Evolutionary conservation across 1,284 basidiomycete species (phyloP).

Genomic region (Mycena sp.): DNA sequence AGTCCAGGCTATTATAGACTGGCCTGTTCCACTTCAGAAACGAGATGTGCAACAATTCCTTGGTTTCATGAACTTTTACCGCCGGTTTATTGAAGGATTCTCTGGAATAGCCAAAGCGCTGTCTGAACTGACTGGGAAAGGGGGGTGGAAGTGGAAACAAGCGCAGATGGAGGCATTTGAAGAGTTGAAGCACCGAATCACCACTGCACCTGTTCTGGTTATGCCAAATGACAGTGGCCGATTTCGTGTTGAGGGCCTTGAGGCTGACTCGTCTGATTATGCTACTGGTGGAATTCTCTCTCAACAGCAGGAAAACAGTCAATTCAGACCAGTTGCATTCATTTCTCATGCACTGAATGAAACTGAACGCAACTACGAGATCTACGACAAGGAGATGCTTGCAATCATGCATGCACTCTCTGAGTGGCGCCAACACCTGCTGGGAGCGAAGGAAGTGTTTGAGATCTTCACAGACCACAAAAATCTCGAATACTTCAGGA

Average conservation of each 20-base stretch:
- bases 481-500: conserved; percentile 41
- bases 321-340: conserved; percentile 26
- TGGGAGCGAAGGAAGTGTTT: conserved; percentile 32
- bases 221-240: background rate
- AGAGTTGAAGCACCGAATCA: conserved; percentile 1
- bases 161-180: conserved; percentile 3
- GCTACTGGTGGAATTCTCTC: conserved; percentile 37
- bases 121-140: conserved; percentile 19
- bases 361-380: conserved; percentile 30
- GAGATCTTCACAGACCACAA: conserved; percentile 43
- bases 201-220: background rate
- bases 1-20: conserved; percentile 41
- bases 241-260: conserved; percentile 30
- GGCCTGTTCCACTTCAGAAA: conserved; percentile 34
- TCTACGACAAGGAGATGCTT: conserved; percentile 39
- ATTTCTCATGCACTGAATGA: conserved; percentile 22
- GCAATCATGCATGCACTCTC: conserved; percentile 33
- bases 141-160: background rate
- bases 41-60: conserved; percentile 36
- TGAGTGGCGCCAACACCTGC: conserved; percentile 37
- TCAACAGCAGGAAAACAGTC: conserved; percentile 31
- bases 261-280: conserved; percentile 37
- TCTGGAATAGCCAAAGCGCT: conserved; percentile 1
- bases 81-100: conserved; percentile 47
- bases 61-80: conserved; percentile 48